Percentiles rank a stretch among this genome's conserved stretches.
phyloP scores from a whole-genome alignment of 2,329 filamentous ascomycete genomes.

The Pseudocercospora macadamiae region DNA sequence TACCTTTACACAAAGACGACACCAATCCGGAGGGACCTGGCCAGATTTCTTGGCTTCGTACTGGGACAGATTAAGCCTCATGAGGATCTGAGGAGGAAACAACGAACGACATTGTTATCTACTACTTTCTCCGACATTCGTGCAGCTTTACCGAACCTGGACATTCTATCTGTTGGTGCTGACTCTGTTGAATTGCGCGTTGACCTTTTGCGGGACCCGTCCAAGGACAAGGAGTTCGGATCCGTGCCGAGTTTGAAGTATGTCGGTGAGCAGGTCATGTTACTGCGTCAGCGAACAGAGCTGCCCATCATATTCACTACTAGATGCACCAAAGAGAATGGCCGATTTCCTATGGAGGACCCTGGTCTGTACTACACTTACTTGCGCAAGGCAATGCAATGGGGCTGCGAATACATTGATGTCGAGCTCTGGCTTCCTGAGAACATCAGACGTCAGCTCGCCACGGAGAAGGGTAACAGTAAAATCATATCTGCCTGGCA shows the following conservation, averaged over 20 bases:
- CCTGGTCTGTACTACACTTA: conserved; percentile 76
- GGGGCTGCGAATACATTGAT: conserved; percentile 88
- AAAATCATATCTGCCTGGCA: conserved; percentile 92
- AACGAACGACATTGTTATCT: conserved; percentile 80
- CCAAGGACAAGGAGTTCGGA: conserved; percentile 63
- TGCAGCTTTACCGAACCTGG: conserved; percentile 78
- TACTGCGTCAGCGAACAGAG: conserved; percentile 79
- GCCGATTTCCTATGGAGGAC: conserved; percentile 81
- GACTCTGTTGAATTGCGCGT: conserved; percentile 85
- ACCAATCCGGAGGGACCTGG: conserved; percentile 74
- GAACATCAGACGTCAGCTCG: conserved; percentile 68
- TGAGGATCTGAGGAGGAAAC: conserved; percentile 74
- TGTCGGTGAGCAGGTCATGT: conserved; percentile 84
- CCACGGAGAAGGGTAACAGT: conserved; percentile 72
- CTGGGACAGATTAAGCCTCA: conserved; percentile 79
- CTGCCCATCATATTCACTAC: conserved; percentile 90
- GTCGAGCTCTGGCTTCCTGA: conserved; percentile 87
- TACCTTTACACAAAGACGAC: conserved; percentile 77
- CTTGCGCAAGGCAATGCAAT: conserved; percentile 80
- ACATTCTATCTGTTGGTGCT: conserved; percentile 83
- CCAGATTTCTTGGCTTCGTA: conserved; percentile 77
- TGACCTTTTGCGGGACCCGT: conserved; percentile 75
- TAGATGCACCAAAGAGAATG: conserved; percentile 79
- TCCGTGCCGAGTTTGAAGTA: conserved; percentile 77
- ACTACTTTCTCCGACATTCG: conserved; percentile 87